Percentiles rank a stretch among this genome's conserved stretches.
phyloP scores from a whole-genome alignment of 257 asterid species.

The Jacaranda mimosifolia region DNA sequence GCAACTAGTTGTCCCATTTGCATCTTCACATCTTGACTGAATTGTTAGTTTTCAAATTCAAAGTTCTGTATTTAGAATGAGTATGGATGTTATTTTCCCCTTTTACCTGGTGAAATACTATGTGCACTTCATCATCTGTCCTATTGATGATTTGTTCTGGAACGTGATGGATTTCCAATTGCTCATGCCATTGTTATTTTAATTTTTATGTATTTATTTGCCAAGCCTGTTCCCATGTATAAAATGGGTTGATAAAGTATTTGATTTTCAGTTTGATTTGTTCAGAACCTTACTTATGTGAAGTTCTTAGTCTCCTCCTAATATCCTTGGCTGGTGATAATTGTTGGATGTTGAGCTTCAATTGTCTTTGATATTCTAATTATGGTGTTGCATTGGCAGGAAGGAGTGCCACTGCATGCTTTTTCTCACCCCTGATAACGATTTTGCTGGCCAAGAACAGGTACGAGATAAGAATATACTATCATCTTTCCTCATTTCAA shows the following conservation, averaged over 20 bases:
- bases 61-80: conserved; percentile 18
- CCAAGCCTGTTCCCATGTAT: neutral
- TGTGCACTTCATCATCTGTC: neutral
- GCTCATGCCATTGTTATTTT: neutral
- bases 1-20: neutral
- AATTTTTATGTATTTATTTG: neutral
- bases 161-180: neutral
- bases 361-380: conserved; percentile 21
- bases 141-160: conserved; percentile 7
- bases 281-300: neutral
- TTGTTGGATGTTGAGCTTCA: neutral
- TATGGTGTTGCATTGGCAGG: conserved; percentile 47
- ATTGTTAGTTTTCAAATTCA: neutral
- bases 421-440: conserved; percentile 77
- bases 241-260: neutral
- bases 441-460: conserved; percentile 85
- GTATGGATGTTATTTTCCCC: neutral
- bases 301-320: neutral
- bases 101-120: neutral
- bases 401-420: conserved; percentile 93
- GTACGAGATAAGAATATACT: conserved; percentile 38
- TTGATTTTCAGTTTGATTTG: conserved; percentile 3
- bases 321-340: neutral
- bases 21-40: neutral
- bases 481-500: neutral